Evolutionary conservation across 805 yeast genomes (phyloP), one percentile per base, ranked within the genome.

Genomic region (Pichia nanzhaoensis): DNA sequence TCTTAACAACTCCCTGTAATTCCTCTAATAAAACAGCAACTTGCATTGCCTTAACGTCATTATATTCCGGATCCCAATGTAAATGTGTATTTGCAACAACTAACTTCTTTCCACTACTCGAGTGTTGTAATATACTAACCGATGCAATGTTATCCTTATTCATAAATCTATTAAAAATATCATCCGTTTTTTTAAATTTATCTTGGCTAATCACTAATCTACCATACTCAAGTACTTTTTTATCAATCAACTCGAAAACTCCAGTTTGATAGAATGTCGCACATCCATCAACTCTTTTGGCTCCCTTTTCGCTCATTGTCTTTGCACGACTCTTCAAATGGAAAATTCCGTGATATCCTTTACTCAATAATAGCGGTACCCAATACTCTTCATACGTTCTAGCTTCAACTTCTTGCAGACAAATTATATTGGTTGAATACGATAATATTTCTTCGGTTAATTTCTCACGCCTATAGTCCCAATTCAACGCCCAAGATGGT

Each of bases 21-120:
- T 93, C 96, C 56, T 91, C 97, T 56, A 93, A 67, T 51, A 93
- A 69, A 24, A 93, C 83, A 36, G 96, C 97, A 45, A 86, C 93
- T 69, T 93, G 99, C 67, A 93, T 83, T 2, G 97, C 80, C 64
- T 93, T 93, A 46, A 93, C 99, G 66, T 93, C 99, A 61, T 87
- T 87, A 60, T 82, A 86, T 41, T 85, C 87, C 4, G 99, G 99
- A 69, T 93, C 97, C 98, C 99, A 93, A 64, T 91, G 97, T 63
- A 93, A 77, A 72, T 93, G 99, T 0, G 98, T 91, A 57, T 89
- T 91, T 3, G 85, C 89, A 32, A 88, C 71, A 53, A 86, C 72
- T 33, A 91, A 66, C 51, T 75, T 75, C 60, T 82, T 84, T 16
- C 90, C 88, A 5, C 90, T 77, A 44, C 74, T 75, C 30, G 71